Conservation (phyloP, 2,329 filamentous ascomycete genomes). For the Trichoderma sp. region DNA sequence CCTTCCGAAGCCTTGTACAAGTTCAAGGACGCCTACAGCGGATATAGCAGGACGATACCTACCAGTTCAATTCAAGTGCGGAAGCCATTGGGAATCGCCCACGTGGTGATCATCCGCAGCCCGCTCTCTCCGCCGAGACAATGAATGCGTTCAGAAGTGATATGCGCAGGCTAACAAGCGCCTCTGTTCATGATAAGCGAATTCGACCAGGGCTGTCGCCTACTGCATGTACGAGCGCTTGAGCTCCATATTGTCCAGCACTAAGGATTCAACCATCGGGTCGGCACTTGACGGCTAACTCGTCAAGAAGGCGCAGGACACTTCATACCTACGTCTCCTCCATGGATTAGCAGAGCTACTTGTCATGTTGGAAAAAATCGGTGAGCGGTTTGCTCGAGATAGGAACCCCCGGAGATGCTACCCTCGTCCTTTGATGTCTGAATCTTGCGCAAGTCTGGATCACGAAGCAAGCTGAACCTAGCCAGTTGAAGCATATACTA, state of each 20-base stretch:
- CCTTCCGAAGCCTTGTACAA: neutral
- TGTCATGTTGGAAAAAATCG: neutral
- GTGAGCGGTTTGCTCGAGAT: neutral
- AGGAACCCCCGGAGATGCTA: neutral
- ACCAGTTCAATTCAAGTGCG: neutral
- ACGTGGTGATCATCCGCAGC: constrained; percentile 9
- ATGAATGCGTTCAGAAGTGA: neutral
- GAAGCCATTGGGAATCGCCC: neutral
- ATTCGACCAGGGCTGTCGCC: neutral
- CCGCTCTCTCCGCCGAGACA: constrained; percentile 7
- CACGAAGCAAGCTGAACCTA: neutral
- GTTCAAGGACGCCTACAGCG: neutral
- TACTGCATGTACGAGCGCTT: neutral
- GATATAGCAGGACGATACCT: neutral
- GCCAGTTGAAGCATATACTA: neutral
- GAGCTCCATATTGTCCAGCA: neutral
- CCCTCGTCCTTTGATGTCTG: neutral
- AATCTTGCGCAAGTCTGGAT: neutral
- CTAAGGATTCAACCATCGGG: neutral
- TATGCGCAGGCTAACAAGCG: neutral
- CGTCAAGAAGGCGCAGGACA: neutral
- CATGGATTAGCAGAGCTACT: neutral
- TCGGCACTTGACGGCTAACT: neutral
- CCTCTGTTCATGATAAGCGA: neutral
- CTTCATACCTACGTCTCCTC: neutral